Percentiles rank a stretch among this genome's conserved stretches.
These are phyloP conservation scores for Salix viminalis DNA, from an alignment of 345 rosid genomes.

Conservation along the genomic window DNA sequence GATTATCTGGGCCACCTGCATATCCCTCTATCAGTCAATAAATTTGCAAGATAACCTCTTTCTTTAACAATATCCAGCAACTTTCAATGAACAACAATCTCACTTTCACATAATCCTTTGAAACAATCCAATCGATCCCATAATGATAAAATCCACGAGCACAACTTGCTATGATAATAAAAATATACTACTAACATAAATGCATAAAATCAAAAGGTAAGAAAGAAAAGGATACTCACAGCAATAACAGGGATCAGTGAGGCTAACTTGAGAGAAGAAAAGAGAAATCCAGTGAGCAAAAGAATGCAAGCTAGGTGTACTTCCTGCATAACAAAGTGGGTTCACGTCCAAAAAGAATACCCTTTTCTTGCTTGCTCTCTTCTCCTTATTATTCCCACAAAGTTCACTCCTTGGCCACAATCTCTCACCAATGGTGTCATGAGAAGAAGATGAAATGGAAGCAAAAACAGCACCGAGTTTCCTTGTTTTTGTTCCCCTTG, in stretches of 20 bases:
- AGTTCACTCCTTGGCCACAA: constrained; percentile 6
- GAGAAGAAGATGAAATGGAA: constrained; percentile 28
- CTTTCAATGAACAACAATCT: no score
- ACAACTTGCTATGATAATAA: no score
- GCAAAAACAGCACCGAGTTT: not conserved
- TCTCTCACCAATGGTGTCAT: constrained; percentile 44
- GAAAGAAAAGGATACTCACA: constrained; percentile 34
- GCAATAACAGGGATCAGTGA: constrained; percentile 78
- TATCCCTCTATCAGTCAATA: no score
- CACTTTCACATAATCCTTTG: no score
- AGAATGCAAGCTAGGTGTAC: constrained; percentile 61
- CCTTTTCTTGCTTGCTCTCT: constrained; percentile 48
- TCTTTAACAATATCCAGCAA: no score
- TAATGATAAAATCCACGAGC: no score
- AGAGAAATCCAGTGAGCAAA: constrained; percentile 82
- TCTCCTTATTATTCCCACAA: constrained; percentile 11
- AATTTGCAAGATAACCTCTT: no score
- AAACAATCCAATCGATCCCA: no score
- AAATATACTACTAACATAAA: not conserved
- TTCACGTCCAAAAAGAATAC: constrained; percentile 86
- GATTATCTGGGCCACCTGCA: no score
- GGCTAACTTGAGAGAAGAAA: constrained; percentile 78
- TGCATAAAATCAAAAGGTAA: not conserved
- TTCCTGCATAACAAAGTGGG: constrained; percentile 81
- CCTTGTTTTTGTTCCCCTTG: not conserved